Percentiles rank a stretch among this genome's conserved stretches.
Evolutionary conservation across 768 basidiomycete species (phyloP).

Genomic region (Leccinum fibrillosum): DNA sequence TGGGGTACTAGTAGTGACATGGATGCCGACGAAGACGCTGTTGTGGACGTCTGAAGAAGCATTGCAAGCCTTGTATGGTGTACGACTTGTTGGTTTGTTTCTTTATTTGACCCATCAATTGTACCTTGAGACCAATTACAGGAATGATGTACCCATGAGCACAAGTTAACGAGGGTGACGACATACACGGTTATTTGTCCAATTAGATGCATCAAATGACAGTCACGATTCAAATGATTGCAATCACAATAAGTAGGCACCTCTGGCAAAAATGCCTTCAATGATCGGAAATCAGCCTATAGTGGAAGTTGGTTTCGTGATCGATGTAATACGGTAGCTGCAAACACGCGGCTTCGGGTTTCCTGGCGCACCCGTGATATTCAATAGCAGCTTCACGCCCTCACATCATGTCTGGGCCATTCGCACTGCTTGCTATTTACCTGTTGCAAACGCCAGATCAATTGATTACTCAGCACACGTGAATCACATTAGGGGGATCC

Average conservation of each 20-base stretch:
- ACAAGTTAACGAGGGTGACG: background rate
- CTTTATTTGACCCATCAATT: conserved; percentile 10
- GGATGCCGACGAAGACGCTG: conserved; percentile 19
- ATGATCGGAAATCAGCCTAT: background rate
- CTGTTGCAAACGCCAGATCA: too few species aligned
- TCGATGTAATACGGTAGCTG: background rate
- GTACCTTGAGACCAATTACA: conserved; percentile 19
- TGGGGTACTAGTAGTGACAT: conserved; percentile 18
- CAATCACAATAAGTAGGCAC: background rate
- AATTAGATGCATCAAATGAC: background rate
- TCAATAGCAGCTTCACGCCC: background rate
- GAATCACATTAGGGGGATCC: background rate
- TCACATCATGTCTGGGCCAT: background rate
- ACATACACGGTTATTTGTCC: background rate
- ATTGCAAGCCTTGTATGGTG: conserved; percentile 6
- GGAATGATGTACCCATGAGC: background rate
- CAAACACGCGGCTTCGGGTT: background rate
- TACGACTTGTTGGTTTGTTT: conserved; percentile 23
- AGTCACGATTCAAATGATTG: background rate
- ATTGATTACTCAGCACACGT: background rate
- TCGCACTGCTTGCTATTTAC: background rate
- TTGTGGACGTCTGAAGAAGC: conserved; percentile 18
- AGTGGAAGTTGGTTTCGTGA: background rate
- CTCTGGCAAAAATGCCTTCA: background rate
- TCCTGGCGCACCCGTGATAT: background rate